Base-by-base conservation (phyloP, 495 filamentous ascomycete species). In the Lichina pygmaea region DNA sequence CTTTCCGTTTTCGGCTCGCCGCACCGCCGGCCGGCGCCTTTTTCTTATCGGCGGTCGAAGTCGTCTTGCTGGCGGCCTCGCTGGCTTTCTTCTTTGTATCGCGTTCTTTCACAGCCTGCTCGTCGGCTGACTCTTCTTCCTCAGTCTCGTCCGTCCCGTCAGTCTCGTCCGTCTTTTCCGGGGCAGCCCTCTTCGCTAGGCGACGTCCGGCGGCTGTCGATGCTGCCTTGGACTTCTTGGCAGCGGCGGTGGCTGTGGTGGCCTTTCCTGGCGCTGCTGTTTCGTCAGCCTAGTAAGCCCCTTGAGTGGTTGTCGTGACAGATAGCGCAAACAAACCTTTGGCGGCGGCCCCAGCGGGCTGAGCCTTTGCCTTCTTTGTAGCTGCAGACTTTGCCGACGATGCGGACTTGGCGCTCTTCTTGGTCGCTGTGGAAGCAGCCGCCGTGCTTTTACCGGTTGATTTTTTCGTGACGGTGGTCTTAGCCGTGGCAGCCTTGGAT, bases 71-170 rank as follows among this genome's bases (percentile, higher is more conserved):
- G 5, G 44, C 16, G 30, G 41, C 36, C 41, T 52, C 48, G 42
- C 44, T 52, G 24, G 46, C 34, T 15, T 39, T 31, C 24, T 38
- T 13, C 33, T 44, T 44, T 7, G 48, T 48, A 36, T 16, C 24
- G 34, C n/a, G 13, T 43, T 33, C 15, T 15, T 46, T 51, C 6
- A 46, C 37, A 7, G 41, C 9, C 17, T 43, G 17, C n/a, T 44
- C 48, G 15, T 46, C 45, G 4, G 42, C 31, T 15, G 44, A 36
- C 41, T 52, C 48, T 31, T 44, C 51, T 31, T 44, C 51, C 9
- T 12, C 46, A 41, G 48, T 49, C 6, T 45, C n/a, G 17, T 41
- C 44, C 46, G 47, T 48, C 4, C 33, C 37, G n/a, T 46, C 16
- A 24, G 31, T 24, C 37, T 34, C 46, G 24, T 24, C 24, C 24